Percentiles rank a stretch among this genome's conserved stretches.
phyloP scores from a whole-genome alignment of 2,329 filamentous ascomycete species.

The Pseudogymnoascus verrucosus region DNA sequence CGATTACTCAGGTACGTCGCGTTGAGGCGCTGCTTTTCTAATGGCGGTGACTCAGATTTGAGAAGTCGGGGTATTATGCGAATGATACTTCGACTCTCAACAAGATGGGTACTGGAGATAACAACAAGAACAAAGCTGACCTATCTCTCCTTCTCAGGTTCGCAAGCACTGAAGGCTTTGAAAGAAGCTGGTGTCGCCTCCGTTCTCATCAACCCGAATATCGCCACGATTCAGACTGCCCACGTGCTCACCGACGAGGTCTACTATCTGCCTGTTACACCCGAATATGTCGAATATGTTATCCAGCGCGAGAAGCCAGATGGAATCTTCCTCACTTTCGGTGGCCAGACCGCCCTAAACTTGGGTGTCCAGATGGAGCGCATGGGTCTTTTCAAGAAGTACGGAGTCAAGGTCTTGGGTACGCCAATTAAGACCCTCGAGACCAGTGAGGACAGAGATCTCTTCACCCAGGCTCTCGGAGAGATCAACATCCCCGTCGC shows the following conservation, averaged over 20 bases:
- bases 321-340: conserved; percentile 94
- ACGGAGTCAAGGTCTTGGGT: conserved; percentile 89
- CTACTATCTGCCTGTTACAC: conserved; percentile 95
- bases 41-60: conserved; percentile 2
- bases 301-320: conserved; percentile 94
- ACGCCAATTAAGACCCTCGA: conserved; percentile 92
- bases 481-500: conserved; percentile 98
- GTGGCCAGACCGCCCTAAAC: conserved; percentile 94
- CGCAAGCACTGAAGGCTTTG: conserved; percentile 91
- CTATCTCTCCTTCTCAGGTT: conserved; percentile 47
- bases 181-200: conserved; percentile 91
- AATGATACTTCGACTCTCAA: neutral
- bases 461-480: conserved; percentile 90
- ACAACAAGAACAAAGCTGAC: conserved; percentile 16
- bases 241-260: conserved; percentile 94
- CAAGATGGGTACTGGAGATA: neutral
- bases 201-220: conserved; percentile 95
- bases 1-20: conserved; percentile 85
- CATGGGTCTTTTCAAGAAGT: conserved; percentile 89
- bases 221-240: conserved; percentile 96
- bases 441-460: conserved; percentile 89
- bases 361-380: conserved; percentile 96
- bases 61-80: neutral
- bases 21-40: neutral
- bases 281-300: conserved; percentile 95